These are phyloP conservation scores for Neurospora cerealis DNA, from an alignment of 495 filamentous ascomycete genomes.

Conservation along the genomic window DNA sequence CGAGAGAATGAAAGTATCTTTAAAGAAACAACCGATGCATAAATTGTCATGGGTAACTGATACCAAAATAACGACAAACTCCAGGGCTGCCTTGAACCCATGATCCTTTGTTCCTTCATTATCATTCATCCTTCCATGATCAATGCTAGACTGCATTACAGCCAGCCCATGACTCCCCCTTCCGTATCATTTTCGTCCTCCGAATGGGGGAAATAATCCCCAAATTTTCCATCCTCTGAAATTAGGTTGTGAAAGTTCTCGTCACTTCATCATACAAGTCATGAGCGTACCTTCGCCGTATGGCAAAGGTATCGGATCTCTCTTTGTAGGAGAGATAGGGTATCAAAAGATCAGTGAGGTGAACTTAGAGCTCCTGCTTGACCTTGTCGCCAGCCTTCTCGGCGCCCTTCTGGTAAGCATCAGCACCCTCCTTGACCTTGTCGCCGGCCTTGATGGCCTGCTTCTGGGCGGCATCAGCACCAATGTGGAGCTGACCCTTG, in stretches of 20 bases:
- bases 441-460: conserved; percentile 29
- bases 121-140: neutral
- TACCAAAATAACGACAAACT: neutral
- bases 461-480: conserved; percentile 54
- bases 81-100: neutral
- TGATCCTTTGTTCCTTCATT: neutral
- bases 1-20: neutral
- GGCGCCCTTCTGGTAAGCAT: neutral
- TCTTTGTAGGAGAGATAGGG: neutral
- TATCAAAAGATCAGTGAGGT: neutral
- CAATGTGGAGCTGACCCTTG: conserved; percentile 46
- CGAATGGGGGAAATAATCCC: neutral
- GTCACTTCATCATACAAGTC: neutral
- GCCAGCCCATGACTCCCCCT: neutral
- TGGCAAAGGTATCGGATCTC: neutral
- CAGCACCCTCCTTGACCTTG: conserved; percentile 22
- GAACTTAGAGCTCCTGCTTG: conserved; percentile 14
- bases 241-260: neutral
- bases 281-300: neutral
- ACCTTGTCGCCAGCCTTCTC: conserved; percentile 1
- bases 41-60: neutral
- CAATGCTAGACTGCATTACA: neutral
- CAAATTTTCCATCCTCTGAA: neutral
- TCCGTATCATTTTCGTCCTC: neutral
- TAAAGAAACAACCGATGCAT: neutral